Conservation (phyloP, 2,329 filamentous ascomycete species). For the Waltergamsia citrina region DNA sequence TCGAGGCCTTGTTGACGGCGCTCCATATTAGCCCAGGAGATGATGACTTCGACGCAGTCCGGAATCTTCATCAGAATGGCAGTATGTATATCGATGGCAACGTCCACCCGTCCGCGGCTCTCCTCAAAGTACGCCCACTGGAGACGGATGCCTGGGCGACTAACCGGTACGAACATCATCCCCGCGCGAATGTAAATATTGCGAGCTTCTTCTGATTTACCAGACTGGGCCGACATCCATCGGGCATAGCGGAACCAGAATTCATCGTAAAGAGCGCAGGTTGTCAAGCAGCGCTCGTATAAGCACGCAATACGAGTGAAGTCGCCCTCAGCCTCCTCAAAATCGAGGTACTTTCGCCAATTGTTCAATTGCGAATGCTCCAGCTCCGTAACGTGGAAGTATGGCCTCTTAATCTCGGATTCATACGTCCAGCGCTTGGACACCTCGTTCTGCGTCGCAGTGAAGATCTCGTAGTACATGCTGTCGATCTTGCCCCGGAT, state of each 20-base stretch:
- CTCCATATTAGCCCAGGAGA: slow-evolving; percentile 79
- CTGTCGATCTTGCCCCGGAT: slow-evolving; percentile 71
- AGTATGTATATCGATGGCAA: slow-evolving; percentile 77
- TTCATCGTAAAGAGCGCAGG: slow-evolving; percentile 90
- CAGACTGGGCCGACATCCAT: slow-evolving; percentile 78
- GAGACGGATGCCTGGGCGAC: slow-evolving; percentile 71
- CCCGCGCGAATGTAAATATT: slow-evolving; percentile 86
- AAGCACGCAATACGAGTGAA: slow-evolving; percentile 68
- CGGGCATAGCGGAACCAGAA: slow-evolving; percentile 96
- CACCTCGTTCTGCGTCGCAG: slow-evolving; percentile 75
- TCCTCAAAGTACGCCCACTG: slow-evolving; percentile 96
- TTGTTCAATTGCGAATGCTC: slow-evolving; percentile 77
- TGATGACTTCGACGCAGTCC: slow-evolving; percentile 76
- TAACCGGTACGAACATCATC: slow-evolving; percentile 78
- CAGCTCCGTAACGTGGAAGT: slow-evolving; percentile 92
- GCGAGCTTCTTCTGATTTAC: slow-evolving; percentile 81
- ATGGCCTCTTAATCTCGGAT: slow-evolving; percentile 87
- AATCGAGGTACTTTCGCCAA: slow-evolving; percentile 95
- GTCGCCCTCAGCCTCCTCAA: slow-evolving; percentile 80
- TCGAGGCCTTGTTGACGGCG: slow-evolving; percentile 77
- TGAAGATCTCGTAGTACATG: slow-evolving; percentile 73
- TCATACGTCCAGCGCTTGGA: slow-evolving; percentile 93
- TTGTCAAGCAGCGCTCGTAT: slow-evolving; percentile 89
- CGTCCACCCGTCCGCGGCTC: slow-evolving; percentile 62
- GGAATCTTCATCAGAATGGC: slow-evolving; percentile 70